phyloP scores from a whole-genome alignment of 345 rosid species.

The Kandelia obovata region DNA sequence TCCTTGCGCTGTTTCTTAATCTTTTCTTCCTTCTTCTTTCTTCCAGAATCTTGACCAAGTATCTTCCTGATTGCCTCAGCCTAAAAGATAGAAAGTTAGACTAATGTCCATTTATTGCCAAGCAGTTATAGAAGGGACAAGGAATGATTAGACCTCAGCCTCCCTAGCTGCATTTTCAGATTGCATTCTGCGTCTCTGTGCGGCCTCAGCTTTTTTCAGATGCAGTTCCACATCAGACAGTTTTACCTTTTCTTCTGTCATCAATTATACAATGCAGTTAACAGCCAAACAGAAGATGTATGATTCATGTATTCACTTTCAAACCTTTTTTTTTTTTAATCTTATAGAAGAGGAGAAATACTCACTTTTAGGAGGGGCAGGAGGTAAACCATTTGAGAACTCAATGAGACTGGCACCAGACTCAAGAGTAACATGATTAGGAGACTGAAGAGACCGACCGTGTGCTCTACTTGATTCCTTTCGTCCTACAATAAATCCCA shows the following conservation, averaged over 20 bases:
- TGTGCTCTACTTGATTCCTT: not conserved
- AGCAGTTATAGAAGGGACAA: not conserved
- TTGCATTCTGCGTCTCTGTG: slow-evolving; percentile 29
- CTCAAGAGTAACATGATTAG: slow-evolving; percentile 3
- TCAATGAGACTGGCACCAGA: slow-evolving; percentile 12
- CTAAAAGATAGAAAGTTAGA: slow-evolving; percentile 17
- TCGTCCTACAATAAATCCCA: slow-evolving; percentile 14
- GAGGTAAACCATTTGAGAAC: slow-evolving; percentile 28
- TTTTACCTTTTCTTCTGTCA: slow-evolving; percentile 24
- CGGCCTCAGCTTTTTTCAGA: slow-evolving; percentile 24
- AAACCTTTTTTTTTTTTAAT: not conserved
- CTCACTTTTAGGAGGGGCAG: slow-evolving; percentile 24
- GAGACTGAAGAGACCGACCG: not conserved
- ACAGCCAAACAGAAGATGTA: not conserved
- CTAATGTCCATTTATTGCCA: not conserved
- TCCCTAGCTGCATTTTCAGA: slow-evolving; percentile 31
- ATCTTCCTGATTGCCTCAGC: slow-evolving; percentile 34
- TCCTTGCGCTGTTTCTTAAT: slow-evolving; percentile 18
- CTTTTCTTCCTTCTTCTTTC: slow-evolving; percentile 31
- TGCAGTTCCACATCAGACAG: slow-evolving; percentile 25
- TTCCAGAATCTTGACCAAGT: slow-evolving; percentile 27
- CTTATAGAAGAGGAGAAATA: not conserved
- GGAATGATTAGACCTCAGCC: slow-evolving; percentile 23
- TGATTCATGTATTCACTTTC: not conserved
- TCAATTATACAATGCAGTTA: not conserved